These are phyloP conservation scores for Corchorus olitorius DNA, from an alignment of 345 rosid species.

Conservation along the genomic window DNA sequence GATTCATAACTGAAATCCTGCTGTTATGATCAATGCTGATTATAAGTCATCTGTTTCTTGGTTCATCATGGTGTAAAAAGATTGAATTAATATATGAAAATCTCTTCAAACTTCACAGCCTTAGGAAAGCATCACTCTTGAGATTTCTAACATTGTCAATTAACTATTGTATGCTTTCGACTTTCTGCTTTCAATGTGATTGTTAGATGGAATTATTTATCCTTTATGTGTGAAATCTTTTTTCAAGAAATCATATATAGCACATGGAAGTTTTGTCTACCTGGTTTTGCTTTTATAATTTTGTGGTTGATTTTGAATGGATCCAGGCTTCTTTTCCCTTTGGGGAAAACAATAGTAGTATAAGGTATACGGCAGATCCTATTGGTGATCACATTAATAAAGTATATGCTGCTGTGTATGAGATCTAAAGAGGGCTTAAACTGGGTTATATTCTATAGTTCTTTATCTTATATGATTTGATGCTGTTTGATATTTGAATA, in stretches of 20 bases:
- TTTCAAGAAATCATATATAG: background rate
- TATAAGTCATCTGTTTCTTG: background rate
- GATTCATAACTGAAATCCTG: background rate
- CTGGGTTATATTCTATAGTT: background rate
- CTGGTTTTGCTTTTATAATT: background rate
- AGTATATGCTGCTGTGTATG: background rate
- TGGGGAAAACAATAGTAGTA: background rate
- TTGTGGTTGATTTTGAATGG: background rate
- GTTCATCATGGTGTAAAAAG: background rate
- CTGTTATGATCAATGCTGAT: background rate
- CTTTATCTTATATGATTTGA: background rate
- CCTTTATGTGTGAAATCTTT: background rate
- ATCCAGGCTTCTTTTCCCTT: background rate
- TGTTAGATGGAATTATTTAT: slow-evolving; percentile 7
- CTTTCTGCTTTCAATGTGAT: background rate
- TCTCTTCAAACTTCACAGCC: background rate
- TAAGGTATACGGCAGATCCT: background rate
- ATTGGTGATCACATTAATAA: background rate
- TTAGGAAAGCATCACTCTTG: slow-evolving; percentile 3
- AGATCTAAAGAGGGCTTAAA: slow-evolving; percentile 3
- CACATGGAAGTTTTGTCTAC: background rate
- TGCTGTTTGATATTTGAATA: slow-evolving; percentile 3
- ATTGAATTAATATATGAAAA: background rate
- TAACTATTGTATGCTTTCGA: background rate
- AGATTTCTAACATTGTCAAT: background rate